Conservation (phyloP, 176 grass and related monocot genomes). For the Ananas comosus region DNA sequence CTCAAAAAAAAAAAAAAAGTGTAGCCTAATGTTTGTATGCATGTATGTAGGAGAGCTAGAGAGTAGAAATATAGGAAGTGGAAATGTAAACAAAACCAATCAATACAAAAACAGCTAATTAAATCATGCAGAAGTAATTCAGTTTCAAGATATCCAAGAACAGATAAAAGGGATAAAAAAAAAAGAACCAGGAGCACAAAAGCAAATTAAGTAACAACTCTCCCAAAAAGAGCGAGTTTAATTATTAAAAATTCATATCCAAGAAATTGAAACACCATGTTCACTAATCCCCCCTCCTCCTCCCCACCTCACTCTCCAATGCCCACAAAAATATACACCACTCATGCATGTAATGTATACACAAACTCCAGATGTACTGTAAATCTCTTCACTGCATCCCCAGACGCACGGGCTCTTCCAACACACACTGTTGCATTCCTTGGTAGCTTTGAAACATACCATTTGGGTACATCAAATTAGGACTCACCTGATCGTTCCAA, state of each 20-base stretch:
- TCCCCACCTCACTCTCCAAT: slow-evolving; percentile 7
- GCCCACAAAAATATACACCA: slow-evolving; percentile 18
- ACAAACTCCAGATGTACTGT: background rate
- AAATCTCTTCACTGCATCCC: slow-evolving; percentile 12
- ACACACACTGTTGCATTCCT: slow-evolving; percentile 20
- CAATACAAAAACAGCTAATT: too few species aligned
- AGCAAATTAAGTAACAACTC: background rate
- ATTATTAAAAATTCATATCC: slow-evolving; percentile 23
- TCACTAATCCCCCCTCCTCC: background rate
- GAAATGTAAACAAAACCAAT: too few species aligned
- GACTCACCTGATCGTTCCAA: slow-evolving; percentile 28
- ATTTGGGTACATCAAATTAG: slow-evolving; percentile 11
- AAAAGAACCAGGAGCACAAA: background rate
- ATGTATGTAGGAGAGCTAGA: too few species aligned
- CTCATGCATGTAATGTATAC: background rate
- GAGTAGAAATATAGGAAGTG: too few species aligned
- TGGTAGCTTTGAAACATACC: slow-evolving; percentile 16
- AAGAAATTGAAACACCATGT: slow-evolving; percentile 12
- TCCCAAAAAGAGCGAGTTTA: slow-evolving; percentile 2
- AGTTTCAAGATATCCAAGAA: too few species aligned
- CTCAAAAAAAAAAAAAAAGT: background rate
- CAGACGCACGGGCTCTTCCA: slow-evolving; percentile 19
- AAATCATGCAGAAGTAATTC: too few species aligned
- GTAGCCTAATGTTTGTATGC: too few species aligned
- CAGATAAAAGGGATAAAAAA: too few species aligned